Evolutionary conservation across 352 stramenopile species (phyloP), one percentile per base, ranked within the genome.

Genomic region (Phytophthora pseudosyringae): DNA sequence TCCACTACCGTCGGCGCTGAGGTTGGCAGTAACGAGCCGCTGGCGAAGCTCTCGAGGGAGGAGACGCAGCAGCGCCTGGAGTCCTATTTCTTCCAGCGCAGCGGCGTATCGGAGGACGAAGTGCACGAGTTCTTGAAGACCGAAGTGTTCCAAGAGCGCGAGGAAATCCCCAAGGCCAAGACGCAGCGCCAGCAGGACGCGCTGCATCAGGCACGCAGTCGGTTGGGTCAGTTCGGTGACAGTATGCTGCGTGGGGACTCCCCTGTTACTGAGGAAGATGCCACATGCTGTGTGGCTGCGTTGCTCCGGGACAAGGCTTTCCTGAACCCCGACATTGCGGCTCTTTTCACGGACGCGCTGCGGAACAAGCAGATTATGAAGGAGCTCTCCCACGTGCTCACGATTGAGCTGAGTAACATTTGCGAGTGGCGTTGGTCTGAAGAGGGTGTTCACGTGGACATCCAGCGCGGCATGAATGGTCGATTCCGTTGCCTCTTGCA

Each of bases 391-490:
- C 61, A 83, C 26, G 76, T 85, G 25, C 59, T 85, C 18, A 85
- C 73, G 12, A 85, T 85, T 35, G 64, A 85, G 49, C 26, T 85
- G 26, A 75, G 70, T 55, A 82, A 85, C 46, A 33, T 81, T 35
- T 45, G 33, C 3, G 76, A 82, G 29, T 85, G 79, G 64, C 38
- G 21, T 25, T 85, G 76, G 73, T 59, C 71, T 5, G 52, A 55
- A 26, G 43, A 59, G 3, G 76, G 76, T n/a, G 63, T 85, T 11
- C 32, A 21, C 1, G 76, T 83, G 2, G 59, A 79, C 13, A 52
- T 81, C 10, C 63, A 81, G 50, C 76, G 76, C 31, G 71, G 73
- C 6, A 85, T 82, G 53, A 83, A 79, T 49, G 71, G 76, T 8
- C 71, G 71, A 10, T 83, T 75, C 47, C 76, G 76, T 25, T 83